Base-by-base conservation (phyloP, 1,284 basidiomycete species). In the Ceratobasidium sp. region DNA sequence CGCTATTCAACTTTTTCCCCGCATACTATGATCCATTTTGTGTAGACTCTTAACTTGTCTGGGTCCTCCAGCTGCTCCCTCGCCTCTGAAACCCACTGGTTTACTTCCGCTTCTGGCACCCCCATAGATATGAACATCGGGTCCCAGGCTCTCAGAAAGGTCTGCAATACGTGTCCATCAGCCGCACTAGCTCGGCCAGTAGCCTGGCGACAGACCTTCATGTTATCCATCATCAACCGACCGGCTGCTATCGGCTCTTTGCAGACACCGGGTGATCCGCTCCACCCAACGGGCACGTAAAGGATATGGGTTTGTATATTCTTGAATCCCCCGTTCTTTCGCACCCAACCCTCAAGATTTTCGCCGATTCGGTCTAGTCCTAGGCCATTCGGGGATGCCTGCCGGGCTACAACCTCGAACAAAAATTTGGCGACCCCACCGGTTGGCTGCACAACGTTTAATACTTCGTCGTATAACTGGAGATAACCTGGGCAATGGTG, bases 141-240 rank as follows among this genome's bases (percentile, higher is more conserved):
- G 22, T 56, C 59, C 68, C 68, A 71, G 39, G 68, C 34, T 16
- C 29, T 41, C 41, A 49, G 1, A 34, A 71, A 59, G 13, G 6
- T n/a, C 68, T 71, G 41, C 16, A 46, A 27, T 7, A 46, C 48
- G 31, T 31, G 13, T 2, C 13, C 14, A 29, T 56, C 29, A 56
- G 53, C 53, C 54, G 39, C n/a, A 31, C 59, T 43, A 59, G 41
- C 27, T 53, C 31, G 29, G 68, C 9, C 68, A 22, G 43, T 49
- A 41, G n/a, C 22, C 8, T 56, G 46, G 16, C 24, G 37, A 71
- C 68, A 11, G 24, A 58, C 65, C 54, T 16, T 29, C 34, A 29
- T 48, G 68, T 71, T 71, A 41, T 58, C 54, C n/a, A 71, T 19
- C 68, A 71, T 71, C 22, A 71, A 71, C 48, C 56, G 68, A 22